phyloP scores from a whole-genome alignment of 2,329 filamentous ascomycete species.

The Aspergillus ruber region DNA sequence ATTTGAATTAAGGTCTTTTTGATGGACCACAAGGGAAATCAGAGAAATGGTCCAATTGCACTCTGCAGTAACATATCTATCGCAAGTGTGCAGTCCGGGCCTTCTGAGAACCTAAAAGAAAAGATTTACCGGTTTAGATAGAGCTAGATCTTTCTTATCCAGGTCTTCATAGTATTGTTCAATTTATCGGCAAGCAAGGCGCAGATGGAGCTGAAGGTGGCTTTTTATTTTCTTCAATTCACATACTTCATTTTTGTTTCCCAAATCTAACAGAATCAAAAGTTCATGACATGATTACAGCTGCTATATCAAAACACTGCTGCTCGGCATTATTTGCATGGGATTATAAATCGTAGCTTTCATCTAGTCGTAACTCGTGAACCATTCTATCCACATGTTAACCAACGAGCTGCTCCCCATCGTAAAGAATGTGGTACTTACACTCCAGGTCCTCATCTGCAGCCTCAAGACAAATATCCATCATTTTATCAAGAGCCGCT shows the following conservation, averaged over 20 bases:
- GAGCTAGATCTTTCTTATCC: slow-evolving; percentile 10
- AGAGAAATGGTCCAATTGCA: neutral
- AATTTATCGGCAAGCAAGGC: slow-evolving; percentile 21
- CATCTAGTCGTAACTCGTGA: too few relatives aligned
- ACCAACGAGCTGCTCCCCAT: too few relatives aligned
- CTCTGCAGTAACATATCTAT: neutral
- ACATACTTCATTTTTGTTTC: neutral
- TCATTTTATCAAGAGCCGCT: slow-evolving; percentile 4
- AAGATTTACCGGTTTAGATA: slow-evolving; percentile 7
- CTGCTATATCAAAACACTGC: too few relatives aligned
- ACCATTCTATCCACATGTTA: too few relatives aligned
- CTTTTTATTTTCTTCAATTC: neutral
- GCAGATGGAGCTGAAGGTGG: slow-evolving; percentile 21
- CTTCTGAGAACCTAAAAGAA: neutral
- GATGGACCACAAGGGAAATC: slow-evolving; percentile 6
- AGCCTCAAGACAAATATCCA: neutral
- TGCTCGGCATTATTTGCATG: too few relatives aligned
- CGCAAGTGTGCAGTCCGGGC: neutral
- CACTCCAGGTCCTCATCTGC: slow-evolving; percentile 2
- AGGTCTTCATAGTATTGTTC: slow-evolving; percentile 8
- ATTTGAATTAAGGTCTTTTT: neutral
- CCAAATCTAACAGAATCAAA: too few relatives aligned
- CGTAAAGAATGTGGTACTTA: too few relatives aligned
- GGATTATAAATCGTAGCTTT: too few relatives aligned
- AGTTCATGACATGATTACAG: too few relatives aligned